Conservation (phyloP, 2,329 filamentous ascomycete genomes). For the Chaetomium globosum region DNA sequence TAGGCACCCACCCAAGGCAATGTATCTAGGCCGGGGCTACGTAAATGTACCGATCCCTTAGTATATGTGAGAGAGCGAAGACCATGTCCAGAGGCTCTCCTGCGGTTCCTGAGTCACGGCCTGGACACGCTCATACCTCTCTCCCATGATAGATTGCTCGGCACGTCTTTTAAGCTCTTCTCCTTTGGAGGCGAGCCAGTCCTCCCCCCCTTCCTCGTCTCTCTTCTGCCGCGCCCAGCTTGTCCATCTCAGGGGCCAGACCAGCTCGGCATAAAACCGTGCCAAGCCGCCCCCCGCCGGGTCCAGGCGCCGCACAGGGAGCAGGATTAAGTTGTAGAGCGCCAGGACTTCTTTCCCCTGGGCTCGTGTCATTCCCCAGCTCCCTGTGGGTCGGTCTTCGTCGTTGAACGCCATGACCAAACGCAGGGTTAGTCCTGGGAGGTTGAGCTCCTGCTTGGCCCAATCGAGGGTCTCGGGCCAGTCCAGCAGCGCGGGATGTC, state of each 20-base stretch:
- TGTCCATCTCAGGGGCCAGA: background rate
- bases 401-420: background rate
- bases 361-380: background rate
- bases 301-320: background rate
- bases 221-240: background rate
- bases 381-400: background rate
- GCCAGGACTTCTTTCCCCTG: constrained; percentile 9
- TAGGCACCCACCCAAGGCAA: no score
- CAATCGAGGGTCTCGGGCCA: constrained; percentile 11
- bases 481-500: constrained; percentile 12
- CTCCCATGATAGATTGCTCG: background rate
- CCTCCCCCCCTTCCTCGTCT: background rate
- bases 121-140: background rate
- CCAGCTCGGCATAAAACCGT: constrained; percentile 6
- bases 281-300: background rate
- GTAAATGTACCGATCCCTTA: background rate
- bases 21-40: background rate
- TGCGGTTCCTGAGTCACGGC: background rate
- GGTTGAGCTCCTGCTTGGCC: constrained; percentile 11
- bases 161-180: background rate
- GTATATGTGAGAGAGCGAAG: background rate
- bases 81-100: background rate
- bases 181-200: background rate
- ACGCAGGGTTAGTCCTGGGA: constrained; percentile 10
- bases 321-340: background rate